A percentile compares a stretch with the other conserved stretches of the same genome.
phyloP scores from a whole-genome alignment of 306 rosid species.

The Myrica gale region DNA sequence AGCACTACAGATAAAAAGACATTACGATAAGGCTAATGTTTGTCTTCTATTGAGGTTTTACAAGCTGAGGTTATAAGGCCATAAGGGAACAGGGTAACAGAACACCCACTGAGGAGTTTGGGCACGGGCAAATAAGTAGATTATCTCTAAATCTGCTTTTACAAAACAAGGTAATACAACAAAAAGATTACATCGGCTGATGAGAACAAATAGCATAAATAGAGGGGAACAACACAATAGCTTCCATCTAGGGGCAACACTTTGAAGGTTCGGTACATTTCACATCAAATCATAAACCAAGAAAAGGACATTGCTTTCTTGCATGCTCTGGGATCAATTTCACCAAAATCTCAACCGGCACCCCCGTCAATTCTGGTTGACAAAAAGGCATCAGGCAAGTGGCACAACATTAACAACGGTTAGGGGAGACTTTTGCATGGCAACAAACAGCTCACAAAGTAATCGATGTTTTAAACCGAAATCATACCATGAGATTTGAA shows the following conservation, averaged over 20 bases:
- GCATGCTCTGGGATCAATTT: constrained; percentile 93
- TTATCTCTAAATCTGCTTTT: constrained; percentile 60
- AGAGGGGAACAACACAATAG: constrained; percentile 32
- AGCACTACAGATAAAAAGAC: constrained; percentile 39
- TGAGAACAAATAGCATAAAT: constrained; percentile 35
- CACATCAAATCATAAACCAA: constrained; percentile 61
- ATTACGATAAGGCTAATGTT: constrained; percentile 42
- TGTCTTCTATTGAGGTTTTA: constrained; percentile 52
- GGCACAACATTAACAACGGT: constrained; percentile 11
- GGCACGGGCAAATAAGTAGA: constrained; percentile 45
- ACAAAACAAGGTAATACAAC: constrained; percentile 45
- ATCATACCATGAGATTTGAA: constrained; percentile 84
- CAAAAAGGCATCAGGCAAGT: constrained; percentile 2
- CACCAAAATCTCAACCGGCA: constrained; percentile 65
- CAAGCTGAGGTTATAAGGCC: constrained; percentile 39
- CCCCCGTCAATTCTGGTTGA: constrained; percentile 78
- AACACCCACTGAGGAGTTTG: constrained; percentile 49
- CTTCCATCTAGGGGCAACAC: constrained; percentile 41
- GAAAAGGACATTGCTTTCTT: constrained; percentile 85
- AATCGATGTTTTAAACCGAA: constrained; percentile 4
- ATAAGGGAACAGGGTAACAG: constrained; percentile 44
- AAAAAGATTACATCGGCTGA: constrained; percentile 38
- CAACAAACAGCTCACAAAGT: background rate
- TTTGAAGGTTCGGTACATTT: constrained; percentile 35
- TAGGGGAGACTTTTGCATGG: background rate